Evolutionary conservation across 169 alveolate genomes (phyloP).

Genomic region (Babesia bigemina): DNA sequence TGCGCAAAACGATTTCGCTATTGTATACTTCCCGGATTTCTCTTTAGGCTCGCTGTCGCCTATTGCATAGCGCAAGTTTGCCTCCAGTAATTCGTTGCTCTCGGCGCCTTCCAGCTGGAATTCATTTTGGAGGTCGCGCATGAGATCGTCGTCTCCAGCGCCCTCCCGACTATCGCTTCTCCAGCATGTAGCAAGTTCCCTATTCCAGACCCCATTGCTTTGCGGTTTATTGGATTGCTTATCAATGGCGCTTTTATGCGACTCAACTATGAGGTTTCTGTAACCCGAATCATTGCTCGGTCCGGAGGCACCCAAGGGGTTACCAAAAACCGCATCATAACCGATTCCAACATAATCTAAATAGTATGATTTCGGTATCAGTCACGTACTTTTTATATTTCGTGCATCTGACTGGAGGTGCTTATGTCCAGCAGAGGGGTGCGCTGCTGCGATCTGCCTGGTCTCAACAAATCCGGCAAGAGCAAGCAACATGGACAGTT

Average conservation of each 20-base stretch:
- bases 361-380: not conserved
- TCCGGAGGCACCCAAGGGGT: slow-evolving; percentile 59
- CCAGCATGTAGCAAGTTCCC: slow-evolving; percentile 35
- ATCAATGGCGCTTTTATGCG: not conserved
- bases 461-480: no score
- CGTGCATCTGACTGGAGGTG: not conserved
- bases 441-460: no score
- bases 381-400: not conserved
- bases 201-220: slow-evolving; percentile 7
- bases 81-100: slow-evolving; percentile 45
- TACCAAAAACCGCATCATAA: slow-evolving; percentile 59
- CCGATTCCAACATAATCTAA: slow-evolving; percentile 64
- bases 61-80: slow-evolving; percentile 7
- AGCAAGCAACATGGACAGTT: no score
- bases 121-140: slow-evolving; percentile 56
- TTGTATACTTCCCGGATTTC: slow-evolving; percentile 17
- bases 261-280: slow-evolving; percentile 42
- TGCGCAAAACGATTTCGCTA: slow-evolving; percentile 53
- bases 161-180: slow-evolving; percentile 24
- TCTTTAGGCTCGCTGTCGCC: not conserved
- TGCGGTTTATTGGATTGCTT: not conserved
- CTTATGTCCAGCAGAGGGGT: no score
- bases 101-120: slow-evolving; percentile 52
- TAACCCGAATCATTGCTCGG: slow-evolving; percentile 42
- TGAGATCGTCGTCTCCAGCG: slow-evolving; percentile 32